A percentile compares a stretch with the other conserved stretches of the same genome.
These are phyloP conservation scores for Tolypocladium tundrense DNA, from an alignment of 2,329 filamentous ascomycete species.

Conservation along the genomic window DNA sequence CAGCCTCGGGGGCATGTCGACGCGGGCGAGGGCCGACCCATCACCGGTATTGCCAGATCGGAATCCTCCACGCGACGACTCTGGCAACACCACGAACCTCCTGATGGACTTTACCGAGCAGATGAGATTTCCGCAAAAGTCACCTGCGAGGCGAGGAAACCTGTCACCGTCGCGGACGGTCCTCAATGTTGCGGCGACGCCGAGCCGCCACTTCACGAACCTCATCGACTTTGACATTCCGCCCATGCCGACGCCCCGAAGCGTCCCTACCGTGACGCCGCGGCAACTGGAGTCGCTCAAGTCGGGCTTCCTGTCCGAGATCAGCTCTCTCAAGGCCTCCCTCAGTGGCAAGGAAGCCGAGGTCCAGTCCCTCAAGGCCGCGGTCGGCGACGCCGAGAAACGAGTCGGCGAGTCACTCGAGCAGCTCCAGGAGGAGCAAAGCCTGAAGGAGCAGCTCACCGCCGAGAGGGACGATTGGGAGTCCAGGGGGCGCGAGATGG, in stretches of 20 bases:
- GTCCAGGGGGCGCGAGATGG: conserved; percentile 75
- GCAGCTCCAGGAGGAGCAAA: conserved; percentile 67
- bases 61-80: conserved; percentile 28
- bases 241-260: conserved; percentile 85
- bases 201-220: conserved; percentile 49
- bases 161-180: conserved; percentile 21
- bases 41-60: conserved; percentile 26
- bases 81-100: conserved; percentile 60
- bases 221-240: conserved; percentile 74
- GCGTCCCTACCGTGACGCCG: conserved; percentile 81
- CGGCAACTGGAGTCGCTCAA: conserved; percentile 89
- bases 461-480: conserved; percentile 77
- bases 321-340: conserved; percentile 86
- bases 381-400: conserved; percentile 82
- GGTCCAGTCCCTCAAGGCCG: conserved; percentile 74
- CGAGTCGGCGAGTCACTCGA: conserved; percentile 82
- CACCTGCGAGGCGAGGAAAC: conserved; percentile 31
- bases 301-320: conserved; percentile 81
- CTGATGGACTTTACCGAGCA: conserved; percentile 85
- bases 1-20: conserved; percentile 26
- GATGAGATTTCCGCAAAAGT: conserved; percentile 35
- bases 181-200: conserved; percentile 28
- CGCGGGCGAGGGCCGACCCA: conserved; percentile 24
- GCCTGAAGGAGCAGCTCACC: conserved; percentile 58
- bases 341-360: conserved; percentile 90